Evolutionary conservation across 768 basidiomycete species (phyloP).

Genomic region (Coprinopsis strossmayeri): DNA sequence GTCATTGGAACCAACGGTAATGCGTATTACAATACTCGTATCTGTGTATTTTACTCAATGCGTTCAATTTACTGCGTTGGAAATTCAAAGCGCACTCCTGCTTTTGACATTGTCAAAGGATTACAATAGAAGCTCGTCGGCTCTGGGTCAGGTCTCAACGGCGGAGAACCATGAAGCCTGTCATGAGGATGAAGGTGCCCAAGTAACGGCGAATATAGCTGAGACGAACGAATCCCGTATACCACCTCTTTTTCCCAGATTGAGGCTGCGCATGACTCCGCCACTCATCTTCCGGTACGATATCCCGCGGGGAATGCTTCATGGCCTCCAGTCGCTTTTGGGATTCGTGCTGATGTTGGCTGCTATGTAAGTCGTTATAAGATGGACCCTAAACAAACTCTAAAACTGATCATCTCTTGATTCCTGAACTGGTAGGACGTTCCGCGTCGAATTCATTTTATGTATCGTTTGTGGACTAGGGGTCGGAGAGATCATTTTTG

Average conservation of each 20-base stretch:
- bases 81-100: constrained; percentile 1
- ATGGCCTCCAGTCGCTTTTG: constrained; percentile 55
- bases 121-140: not conserved
- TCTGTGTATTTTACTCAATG: not conserved
- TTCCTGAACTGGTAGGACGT: constrained; percentile 52
- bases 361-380: constrained; percentile 53
- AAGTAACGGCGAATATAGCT: constrained; percentile 1
- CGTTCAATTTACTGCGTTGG: not conserved
- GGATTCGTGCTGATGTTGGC: constrained; percentile 74
- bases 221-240: constrained; percentile 1
- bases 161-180: too few relatives aligned
- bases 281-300: constrained; percentile 70
- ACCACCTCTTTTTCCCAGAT: constrained; percentile 5
- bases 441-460: constrained; percentile 72
- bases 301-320: constrained; percentile 59
- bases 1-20: constrained; percentile 56
- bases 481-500: constrained; percentile 69
- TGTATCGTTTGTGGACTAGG: constrained; percentile 65
- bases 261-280: constrained; percentile 32
- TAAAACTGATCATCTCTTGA: too few relatives aligned
- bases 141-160: not conserved
- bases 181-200: too few relatives aligned
- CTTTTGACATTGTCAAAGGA: constrained; percentile 15
- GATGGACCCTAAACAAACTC: not conserved
- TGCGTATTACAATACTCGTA: too few relatives aligned